A percentile compares a stretch with the other conserved stretches of the same genome.
Evolutionary conservation across 2,329 filamentous ascomycete species (phyloP).

Genomic region (Clonostachys rosea): DNA sequence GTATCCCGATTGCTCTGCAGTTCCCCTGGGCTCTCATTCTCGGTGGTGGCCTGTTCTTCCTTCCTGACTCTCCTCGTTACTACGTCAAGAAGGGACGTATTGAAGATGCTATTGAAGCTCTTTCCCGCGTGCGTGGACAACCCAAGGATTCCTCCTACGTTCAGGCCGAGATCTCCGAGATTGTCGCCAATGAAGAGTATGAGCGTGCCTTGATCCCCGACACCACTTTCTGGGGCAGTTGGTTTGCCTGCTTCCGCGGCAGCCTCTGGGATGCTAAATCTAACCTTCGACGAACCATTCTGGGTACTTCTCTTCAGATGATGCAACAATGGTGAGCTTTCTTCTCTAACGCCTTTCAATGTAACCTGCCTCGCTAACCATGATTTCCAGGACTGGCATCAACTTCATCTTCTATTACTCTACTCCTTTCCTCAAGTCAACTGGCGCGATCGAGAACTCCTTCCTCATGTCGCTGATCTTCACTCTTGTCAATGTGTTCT

Average conservation of each 20-base stretch:
- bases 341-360: no score
- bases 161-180: slow-evolving; percentile 75
- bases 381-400: slow-evolving; percentile 7
- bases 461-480: slow-evolving; percentile 32
- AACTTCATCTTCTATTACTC: slow-evolving; percentile 28
- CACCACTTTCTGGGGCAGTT: slow-evolving; percentile 61
- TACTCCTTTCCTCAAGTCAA: slow-evolving; percentile 31
- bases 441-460: slow-evolving; percentile 23
- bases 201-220: slow-evolving; percentile 66
- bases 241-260: slow-evolving; percentile 65
- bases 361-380: no score
- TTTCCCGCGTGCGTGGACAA: slow-evolving; percentile 71
- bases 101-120: slow-evolving; percentile 55
- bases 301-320: slow-evolving; percentile 73
- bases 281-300: slow-evolving; percentile 66
- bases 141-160: slow-evolving; percentile 68
- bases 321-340: slow-evolving; percentile 60
- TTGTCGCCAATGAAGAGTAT: slow-evolving; percentile 85
- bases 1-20: slow-evolving; percentile 59
- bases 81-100: slow-evolving; percentile 63
- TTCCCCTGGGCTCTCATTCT: slow-evolving; percentile 68
- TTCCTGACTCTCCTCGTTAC: slow-evolving; percentile 71
- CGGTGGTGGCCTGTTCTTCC: slow-evolving; percentile 56
- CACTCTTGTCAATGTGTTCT: slow-evolving; percentile 27
- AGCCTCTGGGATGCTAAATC: slow-evolving; percentile 58